Conservation (phyloP, 306 rosid species). For the Phaseolus lunatus region DNA sequence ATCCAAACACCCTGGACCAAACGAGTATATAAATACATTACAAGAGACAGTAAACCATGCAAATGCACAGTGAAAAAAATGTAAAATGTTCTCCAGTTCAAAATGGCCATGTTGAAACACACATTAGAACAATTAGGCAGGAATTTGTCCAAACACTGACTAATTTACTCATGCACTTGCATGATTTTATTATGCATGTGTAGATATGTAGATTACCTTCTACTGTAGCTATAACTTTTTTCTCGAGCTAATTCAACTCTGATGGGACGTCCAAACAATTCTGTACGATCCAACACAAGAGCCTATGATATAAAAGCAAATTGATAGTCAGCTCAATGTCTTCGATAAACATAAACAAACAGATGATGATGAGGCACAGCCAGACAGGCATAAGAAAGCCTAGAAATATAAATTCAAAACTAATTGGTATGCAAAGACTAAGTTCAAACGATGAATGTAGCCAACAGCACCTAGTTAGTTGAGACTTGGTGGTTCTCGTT, state of each 20-base stretch:
- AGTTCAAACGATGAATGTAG: neutral
- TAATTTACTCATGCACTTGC: neutral
- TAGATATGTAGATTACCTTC: slow-evolving; percentile 52
- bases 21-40: neutral
- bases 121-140: neutral
- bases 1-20: neutral
- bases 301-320: slow-evolving; percentile 41
- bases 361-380: slow-evolving; percentile 7
- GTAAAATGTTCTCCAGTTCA: neutral
- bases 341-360: slow-evolving; percentile 1
- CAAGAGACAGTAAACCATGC: neutral
- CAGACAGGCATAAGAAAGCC: neutral
- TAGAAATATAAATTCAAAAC: slow-evolving; percentile 27
- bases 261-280: slow-evolving; percentile 37
- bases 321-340: slow-evolving; percentile 9
- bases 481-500: neutral
- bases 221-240: slow-evolving; percentile 19
- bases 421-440: slow-evolving; percentile 16
- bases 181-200: neutral
- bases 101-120: neutral
- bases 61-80: neutral
- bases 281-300: slow-evolving; percentile 44
- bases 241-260: slow-evolving; percentile 33
- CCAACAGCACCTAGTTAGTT: neutral
- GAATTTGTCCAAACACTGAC: neutral